Conservation (phyloP, 768 basidiomycete species). For the Trametes coccinea region DNA sequence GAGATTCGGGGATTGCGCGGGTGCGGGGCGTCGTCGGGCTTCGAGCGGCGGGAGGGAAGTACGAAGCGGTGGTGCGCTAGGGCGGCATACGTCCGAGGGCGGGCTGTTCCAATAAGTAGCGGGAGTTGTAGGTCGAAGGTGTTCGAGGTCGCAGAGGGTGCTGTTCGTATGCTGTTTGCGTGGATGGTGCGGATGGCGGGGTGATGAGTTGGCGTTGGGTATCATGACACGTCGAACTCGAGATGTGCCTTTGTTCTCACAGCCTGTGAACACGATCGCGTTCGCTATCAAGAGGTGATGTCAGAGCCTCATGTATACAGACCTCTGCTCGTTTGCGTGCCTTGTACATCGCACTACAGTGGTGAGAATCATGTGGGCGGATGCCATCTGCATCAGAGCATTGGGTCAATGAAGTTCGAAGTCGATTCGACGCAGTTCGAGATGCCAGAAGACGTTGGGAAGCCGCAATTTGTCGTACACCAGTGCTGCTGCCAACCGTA, state of each 20-base stretch:
- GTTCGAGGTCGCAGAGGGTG: background rate
- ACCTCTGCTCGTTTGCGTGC: background rate
- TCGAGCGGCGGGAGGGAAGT: background rate
- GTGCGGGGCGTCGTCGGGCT: background rate
- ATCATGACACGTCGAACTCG: background rate
- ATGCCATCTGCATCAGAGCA: no score
- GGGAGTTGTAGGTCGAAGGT: no score
- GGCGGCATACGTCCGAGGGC: background rate
- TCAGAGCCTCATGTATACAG: background rate
- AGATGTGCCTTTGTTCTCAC: background rate
- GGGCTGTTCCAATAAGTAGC: background rate
- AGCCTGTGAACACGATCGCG: background rate
- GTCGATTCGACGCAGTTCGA: no score
- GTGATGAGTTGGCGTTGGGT: background rate
- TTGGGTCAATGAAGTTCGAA: no score
- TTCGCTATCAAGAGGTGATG: background rate
- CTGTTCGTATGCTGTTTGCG: background rate
- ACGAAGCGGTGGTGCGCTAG: background rate
- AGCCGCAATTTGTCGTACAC: background rate
- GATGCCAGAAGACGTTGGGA: background rate
- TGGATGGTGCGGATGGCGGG: background rate
- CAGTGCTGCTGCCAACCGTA: background rate
- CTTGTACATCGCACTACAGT: no score
- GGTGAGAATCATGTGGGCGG: background rate
- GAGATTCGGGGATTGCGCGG: slow-evolving; percentile 4